A percentile compares a stretch with the other conserved stretches of the same genome.
These are phyloP conservation scores for Medicago arabica DNA, from an alignment of 306 rosid species.

Conservation along the genomic window DNA sequence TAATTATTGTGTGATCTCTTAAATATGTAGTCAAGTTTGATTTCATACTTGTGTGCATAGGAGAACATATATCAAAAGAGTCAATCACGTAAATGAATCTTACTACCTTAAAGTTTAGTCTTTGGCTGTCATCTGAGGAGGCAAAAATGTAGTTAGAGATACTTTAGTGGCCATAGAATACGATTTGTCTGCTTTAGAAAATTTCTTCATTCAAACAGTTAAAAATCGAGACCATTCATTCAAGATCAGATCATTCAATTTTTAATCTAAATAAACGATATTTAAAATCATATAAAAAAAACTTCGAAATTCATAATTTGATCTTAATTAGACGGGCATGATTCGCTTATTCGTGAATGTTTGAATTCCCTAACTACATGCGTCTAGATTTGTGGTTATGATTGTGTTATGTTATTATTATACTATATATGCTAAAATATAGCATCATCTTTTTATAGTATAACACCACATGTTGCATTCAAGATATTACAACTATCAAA, in stretches of 20 bases:
- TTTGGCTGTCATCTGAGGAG: too few relatives aligned
- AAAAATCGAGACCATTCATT: not conserved
- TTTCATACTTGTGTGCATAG: not conserved
- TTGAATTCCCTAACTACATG: not conserved
- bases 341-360: not conserved
- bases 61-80: not conserved
- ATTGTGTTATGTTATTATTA: not conserved
- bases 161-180: not conserved
- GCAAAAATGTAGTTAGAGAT: not conserved
- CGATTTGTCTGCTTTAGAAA: not conserved
- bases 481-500: slow-evolving; percentile 13
- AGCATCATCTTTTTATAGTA: not conserved
- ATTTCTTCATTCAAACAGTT: not conserved
- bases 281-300: not conserved
- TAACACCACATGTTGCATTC: slow-evolving; percentile 7
- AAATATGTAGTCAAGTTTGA: not conserved
- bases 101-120: not conserved
- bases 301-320: not conserved
- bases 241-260: not conserved
- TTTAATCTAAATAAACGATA: not conserved
- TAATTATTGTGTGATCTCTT: not conserved
- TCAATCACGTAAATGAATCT: not conserved
- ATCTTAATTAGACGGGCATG: not conserved
- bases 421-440: slow-evolving; percentile 7
- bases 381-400: not conserved